These are phyloP conservation scores for Akebia trifoliata DNA, from an alignment of 164 flowering plant genomes.

Conservation along the genomic window DNA sequence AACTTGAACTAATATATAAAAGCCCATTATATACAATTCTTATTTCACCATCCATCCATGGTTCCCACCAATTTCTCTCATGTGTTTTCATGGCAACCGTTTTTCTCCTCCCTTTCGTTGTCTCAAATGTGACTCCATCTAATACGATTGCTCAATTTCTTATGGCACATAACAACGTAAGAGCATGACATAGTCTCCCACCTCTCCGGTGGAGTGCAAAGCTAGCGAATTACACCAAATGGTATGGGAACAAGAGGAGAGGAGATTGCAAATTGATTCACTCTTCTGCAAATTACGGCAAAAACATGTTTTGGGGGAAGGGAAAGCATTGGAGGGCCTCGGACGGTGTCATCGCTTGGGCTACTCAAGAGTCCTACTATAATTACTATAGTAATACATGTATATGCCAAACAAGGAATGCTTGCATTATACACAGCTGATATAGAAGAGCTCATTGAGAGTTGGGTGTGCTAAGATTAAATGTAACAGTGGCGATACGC, in stretches of 20 bases:
- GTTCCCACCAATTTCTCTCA: constrained; percentile 1
- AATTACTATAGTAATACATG: constrained; percentile 5
- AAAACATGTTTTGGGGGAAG: constrained; percentile 13
- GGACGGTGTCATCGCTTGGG: constrained; percentile 4
- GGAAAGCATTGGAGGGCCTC: constrained; percentile 8
- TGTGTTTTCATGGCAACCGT: not conserved
- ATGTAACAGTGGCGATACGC: constrained; percentile 9
- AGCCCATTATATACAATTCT: too few relatives aligned
- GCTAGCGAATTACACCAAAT: constrained; percentile 3
- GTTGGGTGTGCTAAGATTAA: constrained; percentile 14
- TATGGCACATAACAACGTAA: constrained; percentile 3
- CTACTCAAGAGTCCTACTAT: not conserved
- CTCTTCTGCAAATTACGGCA: constrained; percentile 2
- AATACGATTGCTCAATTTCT: constrained; percentile 1
- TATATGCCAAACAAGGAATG: not conserved
- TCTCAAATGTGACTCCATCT: not conserved
- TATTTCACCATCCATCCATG: too few relatives aligned
- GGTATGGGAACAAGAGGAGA: constrained; percentile 11
- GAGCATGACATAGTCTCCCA: not conserved
- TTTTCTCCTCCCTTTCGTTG: not conserved
- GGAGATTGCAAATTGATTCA: constrained; percentile 8
- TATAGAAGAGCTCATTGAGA: constrained; percentile 8
- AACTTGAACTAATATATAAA: too few relatives aligned
- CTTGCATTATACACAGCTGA: constrained; percentile 10
- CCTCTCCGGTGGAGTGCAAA: not conserved